Evolutionary conservation across 208 protist genomes (phyloP).

Genomic region (Acanthamoeba triangularis): DNA sequence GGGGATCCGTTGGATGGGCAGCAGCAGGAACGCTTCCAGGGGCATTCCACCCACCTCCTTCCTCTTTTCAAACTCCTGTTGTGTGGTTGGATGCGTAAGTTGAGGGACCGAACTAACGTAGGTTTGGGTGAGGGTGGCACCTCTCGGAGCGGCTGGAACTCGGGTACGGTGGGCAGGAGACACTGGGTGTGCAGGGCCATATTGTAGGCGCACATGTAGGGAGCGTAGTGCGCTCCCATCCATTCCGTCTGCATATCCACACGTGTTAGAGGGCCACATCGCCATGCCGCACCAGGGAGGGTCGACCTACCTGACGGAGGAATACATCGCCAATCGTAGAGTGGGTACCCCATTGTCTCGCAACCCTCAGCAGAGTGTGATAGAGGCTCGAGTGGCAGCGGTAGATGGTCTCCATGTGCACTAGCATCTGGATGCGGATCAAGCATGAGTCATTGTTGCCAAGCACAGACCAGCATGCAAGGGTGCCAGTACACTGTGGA

Average conservation of each 20-base stretch:
- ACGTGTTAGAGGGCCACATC: not conserved
- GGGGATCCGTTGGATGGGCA: not conserved
- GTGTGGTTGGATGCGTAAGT: not conserved
- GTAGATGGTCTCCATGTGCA: not conserved
- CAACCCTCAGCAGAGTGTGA: not conserved
- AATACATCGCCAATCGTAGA: not conserved
- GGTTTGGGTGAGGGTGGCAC: not conserved
- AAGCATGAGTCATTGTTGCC: too few relatives aligned
- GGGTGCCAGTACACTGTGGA: not conserved
- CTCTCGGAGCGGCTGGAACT: not conserved
- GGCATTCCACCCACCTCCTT: not conserved
- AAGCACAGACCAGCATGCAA: too few relatives aligned
- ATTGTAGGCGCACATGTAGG: not conserved
- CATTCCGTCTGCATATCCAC: not conserved
- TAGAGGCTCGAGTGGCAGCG: not conserved
- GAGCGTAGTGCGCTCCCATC: not conserved
- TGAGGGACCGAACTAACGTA: too few relatives aligned
- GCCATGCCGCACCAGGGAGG: not conserved
- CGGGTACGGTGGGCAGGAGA: not conserved
- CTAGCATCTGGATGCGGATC: not conserved
- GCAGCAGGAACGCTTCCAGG: not conserved
- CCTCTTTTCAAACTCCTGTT: not conserved
- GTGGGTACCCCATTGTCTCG: not conserved
- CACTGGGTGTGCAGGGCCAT: not conserved
- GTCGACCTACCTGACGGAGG: not conserved